Conservation (phyloP, 495 filamentous ascomycete species). For the Parathielavia appendiculata region DNA sequence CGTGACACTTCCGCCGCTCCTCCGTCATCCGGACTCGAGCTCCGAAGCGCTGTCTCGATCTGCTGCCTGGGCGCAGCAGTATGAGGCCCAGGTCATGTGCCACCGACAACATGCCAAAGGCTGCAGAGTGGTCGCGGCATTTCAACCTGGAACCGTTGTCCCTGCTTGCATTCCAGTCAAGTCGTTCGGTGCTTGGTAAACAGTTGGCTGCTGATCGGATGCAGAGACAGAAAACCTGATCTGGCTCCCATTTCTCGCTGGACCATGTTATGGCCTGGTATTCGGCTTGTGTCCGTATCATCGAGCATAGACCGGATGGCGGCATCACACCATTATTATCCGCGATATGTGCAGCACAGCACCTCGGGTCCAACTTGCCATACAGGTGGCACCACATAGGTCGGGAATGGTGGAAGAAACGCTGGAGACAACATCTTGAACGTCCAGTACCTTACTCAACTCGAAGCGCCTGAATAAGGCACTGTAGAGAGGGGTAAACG, state of each 20-base stretch:
- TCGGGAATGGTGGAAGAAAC: no score
- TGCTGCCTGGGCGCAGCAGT: conserved; percentile 1
- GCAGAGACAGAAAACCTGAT: no score
- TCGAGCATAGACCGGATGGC: no score
- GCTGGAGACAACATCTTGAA: no score
- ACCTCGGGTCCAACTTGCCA: no score
- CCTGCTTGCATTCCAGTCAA: neutral
- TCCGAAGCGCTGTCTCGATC: neutral
- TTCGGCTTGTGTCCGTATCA: no score
- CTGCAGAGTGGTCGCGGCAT: neutral
- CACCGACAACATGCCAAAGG: neutral
- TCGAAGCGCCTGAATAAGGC: no score
- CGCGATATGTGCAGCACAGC: no score
- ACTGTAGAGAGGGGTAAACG: no score
- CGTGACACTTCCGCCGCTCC: conserved; percentile 9
- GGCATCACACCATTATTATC: no score
- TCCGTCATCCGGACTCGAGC: neutral
- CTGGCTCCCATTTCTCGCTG: neutral
- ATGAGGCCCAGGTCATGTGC: conserved; percentile 6
- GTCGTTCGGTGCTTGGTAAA: neutral
- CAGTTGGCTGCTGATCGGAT: neutral
- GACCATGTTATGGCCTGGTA: neutral
- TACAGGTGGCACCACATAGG: no score
- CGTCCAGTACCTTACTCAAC: no score
- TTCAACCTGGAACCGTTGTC: neutral